A percentile compares a stretch with the other conserved stretches of the same genome.
These are phyloP conservation scores for Phytophthora capsici DNA, from an alignment of 352 stramenopile genomes.

Conservation along the genomic window DNA sequence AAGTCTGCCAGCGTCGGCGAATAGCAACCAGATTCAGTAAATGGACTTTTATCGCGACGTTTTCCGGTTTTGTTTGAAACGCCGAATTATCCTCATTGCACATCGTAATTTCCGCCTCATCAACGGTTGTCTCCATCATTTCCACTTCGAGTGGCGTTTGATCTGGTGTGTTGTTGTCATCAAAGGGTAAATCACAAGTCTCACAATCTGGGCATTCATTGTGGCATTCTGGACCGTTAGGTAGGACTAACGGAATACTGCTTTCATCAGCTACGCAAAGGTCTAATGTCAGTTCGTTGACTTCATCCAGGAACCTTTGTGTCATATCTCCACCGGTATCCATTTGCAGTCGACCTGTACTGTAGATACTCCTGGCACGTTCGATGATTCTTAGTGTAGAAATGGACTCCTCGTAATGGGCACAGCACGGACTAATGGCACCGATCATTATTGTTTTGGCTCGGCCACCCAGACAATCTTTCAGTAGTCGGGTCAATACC, in stretches of 20 bases:
- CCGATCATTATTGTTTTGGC: conserved; percentile 89
- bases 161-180: background rate
- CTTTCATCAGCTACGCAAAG: conserved; percentile 22
- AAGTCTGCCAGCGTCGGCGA: conserved; percentile 26
- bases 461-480: conserved; percentile 83
- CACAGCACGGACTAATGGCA: conserved; percentile 82
- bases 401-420: conserved; percentile 89
- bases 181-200: background rate
- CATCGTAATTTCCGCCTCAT: too few species aligned
- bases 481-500: conserved; percentile 83
- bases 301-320: conserved; percentile 43
- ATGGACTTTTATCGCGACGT: conserved; percentile 29
- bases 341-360: conserved; percentile 44
- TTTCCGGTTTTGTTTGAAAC: conserved; percentile 11
- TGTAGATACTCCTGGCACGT: conserved; percentile 63
- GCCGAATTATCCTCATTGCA: conserved; percentile 24
- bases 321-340: conserved; percentile 43
- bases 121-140: conserved; percentile 15
- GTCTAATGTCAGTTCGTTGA: conserved; percentile 50
- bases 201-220: conserved; percentile 7
- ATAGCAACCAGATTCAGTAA: conserved; percentile 51
- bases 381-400: conserved; percentile 86
- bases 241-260: background rate
- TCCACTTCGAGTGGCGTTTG: background rate
- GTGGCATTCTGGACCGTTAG: conserved; percentile 6